These are phyloP conservation scores for Gynochthodes officinalis DNA, from an alignment of 257 asterid species.

Conservation along the genomic window DNA sequence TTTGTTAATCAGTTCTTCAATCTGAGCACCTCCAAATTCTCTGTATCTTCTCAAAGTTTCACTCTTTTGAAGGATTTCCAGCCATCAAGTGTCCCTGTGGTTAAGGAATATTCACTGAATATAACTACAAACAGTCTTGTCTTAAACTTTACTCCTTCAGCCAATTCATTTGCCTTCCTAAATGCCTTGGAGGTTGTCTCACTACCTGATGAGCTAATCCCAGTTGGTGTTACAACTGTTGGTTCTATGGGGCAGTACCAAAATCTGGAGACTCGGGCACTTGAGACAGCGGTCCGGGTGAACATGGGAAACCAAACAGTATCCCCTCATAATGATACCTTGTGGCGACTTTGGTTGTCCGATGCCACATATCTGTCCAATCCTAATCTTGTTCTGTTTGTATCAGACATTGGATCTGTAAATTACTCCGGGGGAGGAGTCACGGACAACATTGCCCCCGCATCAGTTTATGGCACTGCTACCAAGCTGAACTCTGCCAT, in stretches of 20 bases:
- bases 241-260: constrained; percentile 3
- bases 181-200: constrained; percentile 39
- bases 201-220: constrained; percentile 36
- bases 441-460: constrained; percentile 28
- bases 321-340: constrained; percentile 33
- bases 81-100: constrained; percentile 19
- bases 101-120: constrained; percentile 37
- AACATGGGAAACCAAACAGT: constrained; percentile 41
- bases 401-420: constrained; percentile 11
- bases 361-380: constrained; percentile 20
- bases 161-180: constrained; percentile 32
- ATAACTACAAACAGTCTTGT: constrained; percentile 20
- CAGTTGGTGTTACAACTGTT: constrained; percentile 17
- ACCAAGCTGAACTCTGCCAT: constrained; percentile 12
- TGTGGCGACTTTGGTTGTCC: constrained; percentile 35
- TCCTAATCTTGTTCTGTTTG: constrained; percentile 15
- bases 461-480: constrained; percentile 33
- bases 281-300: constrained; percentile 33
- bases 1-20: constrained; percentile 19
- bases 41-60: constrained; percentile 32
- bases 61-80: constrained; percentile 35
- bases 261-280: constrained; percentile 23
- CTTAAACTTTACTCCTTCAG: constrained; percentile 31
- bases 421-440: constrained; percentile 26
- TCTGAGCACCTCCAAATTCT: constrained; percentile 29